Evolutionary conservation across 1,284 basidiomycete genomes (phyloP).

Genomic region (Rhodofomes roseus): DNA sequence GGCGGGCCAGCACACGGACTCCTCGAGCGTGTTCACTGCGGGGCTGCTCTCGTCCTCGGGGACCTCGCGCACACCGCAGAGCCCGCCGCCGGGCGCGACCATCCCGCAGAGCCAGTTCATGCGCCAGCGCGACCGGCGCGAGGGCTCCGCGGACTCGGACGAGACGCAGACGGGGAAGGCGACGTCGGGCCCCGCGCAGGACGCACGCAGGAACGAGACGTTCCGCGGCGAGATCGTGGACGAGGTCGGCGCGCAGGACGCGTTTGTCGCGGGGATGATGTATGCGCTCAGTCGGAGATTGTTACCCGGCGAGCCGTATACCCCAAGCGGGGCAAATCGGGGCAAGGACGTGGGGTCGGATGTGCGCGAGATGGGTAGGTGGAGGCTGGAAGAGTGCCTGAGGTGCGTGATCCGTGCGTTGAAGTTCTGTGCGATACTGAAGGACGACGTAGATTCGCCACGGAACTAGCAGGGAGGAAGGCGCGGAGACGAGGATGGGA

Average conservation of each 20-base stretch:
- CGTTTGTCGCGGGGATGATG: conserved; percentile 80
- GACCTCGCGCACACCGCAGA: conserved; percentile 3
- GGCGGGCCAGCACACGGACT: conserved; percentile 57
- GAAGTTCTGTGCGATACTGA: neutral
- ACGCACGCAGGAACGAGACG: conserved; percentile 1
- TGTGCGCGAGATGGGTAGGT: conserved; percentile 40
- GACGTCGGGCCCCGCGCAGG: conserved; percentile 13
- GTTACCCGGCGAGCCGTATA: conserved; percentile 67
- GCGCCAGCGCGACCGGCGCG: conserved; percentile 34
- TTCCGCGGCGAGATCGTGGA: conserved; percentile 44
- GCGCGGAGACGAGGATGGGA: conserved; percentile 56
- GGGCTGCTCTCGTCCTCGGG: conserved; percentile 20
- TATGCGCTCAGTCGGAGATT: conserved; percentile 65
- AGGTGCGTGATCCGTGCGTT: conserved; percentile 37
- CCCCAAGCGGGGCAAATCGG: conserved; percentile 47
- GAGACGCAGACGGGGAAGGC: conserved; percentile 41
- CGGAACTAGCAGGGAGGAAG: conserved; percentile 71
- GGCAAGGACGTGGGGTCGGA: conserved; percentile 21
- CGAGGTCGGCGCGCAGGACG: conserved; percentile 72
- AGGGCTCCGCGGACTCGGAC: conserved; percentile 43
- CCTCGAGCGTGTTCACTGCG: conserved; percentile 54
- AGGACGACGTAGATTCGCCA: conserved; percentile 55
- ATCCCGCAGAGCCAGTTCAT: conserved; percentile 17
- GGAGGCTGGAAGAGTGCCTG: conserved; percentile 75
- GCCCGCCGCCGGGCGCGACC: conserved; percentile 4